A percentile compares a stretch with the other conserved stretches of the same genome.
Conservation (phyloP, 2,329 filamentous ascomycete species). For the Ophiostoma himal-ulmi region DNA sequence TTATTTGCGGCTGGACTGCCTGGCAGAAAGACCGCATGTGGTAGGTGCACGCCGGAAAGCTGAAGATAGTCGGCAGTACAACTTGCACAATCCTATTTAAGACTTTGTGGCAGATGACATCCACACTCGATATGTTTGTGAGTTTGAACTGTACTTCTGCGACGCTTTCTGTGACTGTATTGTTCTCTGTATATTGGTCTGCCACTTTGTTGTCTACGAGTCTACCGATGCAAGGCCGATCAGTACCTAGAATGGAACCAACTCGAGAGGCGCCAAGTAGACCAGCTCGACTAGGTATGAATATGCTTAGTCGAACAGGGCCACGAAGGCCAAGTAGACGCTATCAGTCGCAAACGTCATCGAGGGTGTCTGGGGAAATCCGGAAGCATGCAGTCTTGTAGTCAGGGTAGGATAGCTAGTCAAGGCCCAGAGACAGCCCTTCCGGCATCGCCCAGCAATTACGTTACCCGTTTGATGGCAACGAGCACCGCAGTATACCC, state of each 20-base stretch:
- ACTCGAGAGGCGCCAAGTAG: neutral
- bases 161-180: neutral
- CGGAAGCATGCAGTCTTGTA: neutral
- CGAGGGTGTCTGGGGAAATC: conserved; percentile 7
- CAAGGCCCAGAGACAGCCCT: neutral
- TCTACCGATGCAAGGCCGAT: conserved; percentile 3
- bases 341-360: neutral
- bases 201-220: neutral
- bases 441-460: neutral
- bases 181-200: neutral
- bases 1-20: neutral
- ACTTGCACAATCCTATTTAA: neutral
- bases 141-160: neutral
- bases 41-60: neutral
- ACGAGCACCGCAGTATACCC: no score
- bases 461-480: neutral
- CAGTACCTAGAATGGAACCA: neutral
- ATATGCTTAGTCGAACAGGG: neutral
- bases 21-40: neutral
- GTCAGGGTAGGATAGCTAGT: neutral
- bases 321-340: neutral
- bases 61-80: neutral
- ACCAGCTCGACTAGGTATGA: neutral
- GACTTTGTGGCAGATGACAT: neutral
- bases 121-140: neutral